Evolutionary conservation across 1,284 basidiomycete genomes (phyloP).

Genomic region (Psilocybe mexicana): DNA sequence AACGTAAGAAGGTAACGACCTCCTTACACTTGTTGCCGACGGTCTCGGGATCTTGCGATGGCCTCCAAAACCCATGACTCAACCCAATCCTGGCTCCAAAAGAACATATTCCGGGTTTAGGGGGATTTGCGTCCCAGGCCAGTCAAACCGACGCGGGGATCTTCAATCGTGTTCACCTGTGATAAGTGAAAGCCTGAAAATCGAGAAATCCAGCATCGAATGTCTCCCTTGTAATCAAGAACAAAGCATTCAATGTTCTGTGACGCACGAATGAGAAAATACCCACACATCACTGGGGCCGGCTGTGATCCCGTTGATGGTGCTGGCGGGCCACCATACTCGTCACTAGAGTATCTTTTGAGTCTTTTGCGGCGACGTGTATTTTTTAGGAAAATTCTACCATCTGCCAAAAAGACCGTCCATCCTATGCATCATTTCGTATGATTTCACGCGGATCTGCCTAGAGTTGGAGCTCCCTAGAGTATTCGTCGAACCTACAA

Average conservation of each 20-base stretch:
- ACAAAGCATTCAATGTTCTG: neutral
- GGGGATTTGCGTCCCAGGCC: conserved; percentile 23
- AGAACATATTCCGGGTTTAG: conserved; percentile 17
- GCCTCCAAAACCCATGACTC: conserved; percentile 17
- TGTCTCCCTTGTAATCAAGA: neutral
- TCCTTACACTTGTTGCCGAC: conserved; percentile 19
- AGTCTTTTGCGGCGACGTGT: neutral
- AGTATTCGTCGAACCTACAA: neutral
- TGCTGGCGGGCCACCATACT: neutral
- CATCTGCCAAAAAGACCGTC: neutral
- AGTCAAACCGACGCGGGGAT: neutral
- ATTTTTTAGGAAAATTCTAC: neutral
- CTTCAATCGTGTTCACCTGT: neutral
- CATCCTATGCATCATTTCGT: too few relatives aligned
- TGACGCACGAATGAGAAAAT: neutral
- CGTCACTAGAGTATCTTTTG: neutral
- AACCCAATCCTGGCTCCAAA: conserved; percentile 4
- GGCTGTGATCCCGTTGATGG: conserved; percentile 2
- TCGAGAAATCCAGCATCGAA: neutral
- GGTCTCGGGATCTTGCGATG: conserved; percentile 26
- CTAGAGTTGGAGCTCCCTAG: too few relatives aligned
- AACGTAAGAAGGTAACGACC: conserved; percentile 24
- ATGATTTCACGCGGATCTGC: neutral
- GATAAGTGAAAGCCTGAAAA: neutral
- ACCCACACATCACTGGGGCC: neutral